Conservation (phyloP, 805 yeast species). For the Metschnikowia borealis region DNA sequence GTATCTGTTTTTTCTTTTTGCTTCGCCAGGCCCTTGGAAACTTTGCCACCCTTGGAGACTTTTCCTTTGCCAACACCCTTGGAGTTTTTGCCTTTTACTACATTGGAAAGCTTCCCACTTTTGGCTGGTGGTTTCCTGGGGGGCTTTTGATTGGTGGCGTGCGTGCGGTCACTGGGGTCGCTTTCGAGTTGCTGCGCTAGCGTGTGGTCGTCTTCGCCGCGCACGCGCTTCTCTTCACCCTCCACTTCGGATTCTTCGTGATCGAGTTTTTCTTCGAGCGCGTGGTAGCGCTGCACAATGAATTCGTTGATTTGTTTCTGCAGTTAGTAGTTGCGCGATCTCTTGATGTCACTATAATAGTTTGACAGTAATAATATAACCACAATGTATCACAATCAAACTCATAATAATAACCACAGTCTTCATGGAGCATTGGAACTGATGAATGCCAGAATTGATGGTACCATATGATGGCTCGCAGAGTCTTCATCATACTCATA, state of each 20-base stretch:
- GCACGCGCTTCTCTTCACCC: neutral
- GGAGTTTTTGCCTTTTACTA: too few species aligned
- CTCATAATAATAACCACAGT: too few species aligned
- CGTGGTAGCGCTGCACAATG: constrained; percentile 55
- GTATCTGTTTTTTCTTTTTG: neutral
- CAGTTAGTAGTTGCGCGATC: constrained; percentile 16
- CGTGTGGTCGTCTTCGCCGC: constrained; percentile 45
- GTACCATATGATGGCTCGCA: too few species aligned
- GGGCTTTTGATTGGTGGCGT: neutral
- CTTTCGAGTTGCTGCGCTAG: constrained; percentile 49
- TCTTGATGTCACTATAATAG: too few species aligned
- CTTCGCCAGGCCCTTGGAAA: neutral
- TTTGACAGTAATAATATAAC: too few species aligned
- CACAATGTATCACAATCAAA: too few species aligned
- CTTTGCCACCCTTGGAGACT: too few species aligned
- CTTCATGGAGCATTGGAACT: too few species aligned
- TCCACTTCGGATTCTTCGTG: constrained; percentile 10
- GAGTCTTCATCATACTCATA: too few species aligned
- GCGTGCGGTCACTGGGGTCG: neutral
- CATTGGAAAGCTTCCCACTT: neutral
- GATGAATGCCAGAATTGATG: too few species aligned
- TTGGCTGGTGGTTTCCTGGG: neutral
- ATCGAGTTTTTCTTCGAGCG: constrained; percentile 34
- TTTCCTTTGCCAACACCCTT: too few species aligned
- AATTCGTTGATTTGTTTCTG: constrained; percentile 57